A percentile compares a stretch with the other conserved stretches of the same genome.
phyloP scores from a whole-genome alignment of 495 filamentous ascomycete species.

The Trichoderma reesei region DNA sequence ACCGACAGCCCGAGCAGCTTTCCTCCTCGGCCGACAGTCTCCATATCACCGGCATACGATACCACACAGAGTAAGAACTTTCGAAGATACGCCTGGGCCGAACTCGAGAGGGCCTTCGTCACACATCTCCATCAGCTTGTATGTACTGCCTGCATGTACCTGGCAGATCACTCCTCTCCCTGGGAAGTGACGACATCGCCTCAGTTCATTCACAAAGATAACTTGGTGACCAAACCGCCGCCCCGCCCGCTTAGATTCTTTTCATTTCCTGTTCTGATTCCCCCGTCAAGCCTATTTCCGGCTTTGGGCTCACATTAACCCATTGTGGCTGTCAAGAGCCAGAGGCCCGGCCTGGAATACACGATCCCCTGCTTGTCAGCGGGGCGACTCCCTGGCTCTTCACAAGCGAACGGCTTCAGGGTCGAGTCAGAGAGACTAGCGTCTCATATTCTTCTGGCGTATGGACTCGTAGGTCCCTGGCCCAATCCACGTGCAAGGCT shows the following conservation, averaged over 20 bases:
- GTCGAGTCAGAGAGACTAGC: not conserved
- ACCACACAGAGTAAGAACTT: too few species aligned
- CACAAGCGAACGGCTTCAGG: not conserved
- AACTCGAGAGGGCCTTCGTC: too few species aligned
- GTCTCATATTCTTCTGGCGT: not conserved
- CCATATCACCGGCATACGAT: too few species aligned
- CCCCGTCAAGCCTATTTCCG: not conserved
- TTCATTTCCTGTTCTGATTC: not conserved
- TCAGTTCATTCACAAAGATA: not conserved
- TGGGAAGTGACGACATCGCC: not conserved
- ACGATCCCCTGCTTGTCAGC: not conserved
- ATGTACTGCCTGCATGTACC: too few species aligned
- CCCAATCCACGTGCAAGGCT: not conserved
- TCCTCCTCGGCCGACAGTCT: too few species aligned
- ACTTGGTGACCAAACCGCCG: not conserved
- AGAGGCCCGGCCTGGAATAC: not conserved
- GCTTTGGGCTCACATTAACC: not conserved
- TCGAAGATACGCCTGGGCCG: too few species aligned
- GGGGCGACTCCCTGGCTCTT: not conserved
- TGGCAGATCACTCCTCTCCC: not conserved
- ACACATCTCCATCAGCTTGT: too few species aligned
- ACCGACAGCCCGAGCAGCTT: too few species aligned
- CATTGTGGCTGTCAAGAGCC: not conserved
- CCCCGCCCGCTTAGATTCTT: constrained; percentile 1
- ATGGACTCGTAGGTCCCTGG: not conserved